These are phyloP conservation scores for Ceriops decandra DNA, from an alignment of 345 rosid species.

Conservation along the genomic window DNA sequence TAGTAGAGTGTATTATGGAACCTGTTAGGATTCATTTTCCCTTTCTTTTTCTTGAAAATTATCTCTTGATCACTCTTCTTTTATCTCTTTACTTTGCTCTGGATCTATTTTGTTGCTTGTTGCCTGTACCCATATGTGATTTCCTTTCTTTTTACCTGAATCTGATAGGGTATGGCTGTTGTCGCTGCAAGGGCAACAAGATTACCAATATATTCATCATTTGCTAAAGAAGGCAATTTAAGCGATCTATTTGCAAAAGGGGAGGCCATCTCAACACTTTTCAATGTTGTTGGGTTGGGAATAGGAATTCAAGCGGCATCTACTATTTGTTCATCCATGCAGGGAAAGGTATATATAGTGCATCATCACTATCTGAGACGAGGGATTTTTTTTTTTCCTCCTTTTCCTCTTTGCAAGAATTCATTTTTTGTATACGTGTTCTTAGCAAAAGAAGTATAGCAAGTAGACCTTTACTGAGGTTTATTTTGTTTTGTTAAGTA, in stretches of 20 bases:
- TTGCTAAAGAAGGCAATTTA: conserved; percentile 98
- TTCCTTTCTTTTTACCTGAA: conserved; percentile 15
- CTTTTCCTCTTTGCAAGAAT: too few species aligned
- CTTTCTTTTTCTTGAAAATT: not conserved
- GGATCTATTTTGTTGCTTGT: not conserved
- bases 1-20: not conserved
- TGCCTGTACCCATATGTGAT: not conserved
- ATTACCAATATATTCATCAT: conserved; percentile 87
- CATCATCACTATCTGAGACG: conserved; percentile 1
- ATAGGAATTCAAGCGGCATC: conserved; percentile 88
- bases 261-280: conserved; percentile 96
- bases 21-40: not conserved
- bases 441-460: not conserved
- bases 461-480: conserved; percentile 2
- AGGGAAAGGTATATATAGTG: conserved; percentile 61
- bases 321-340: conserved; percentile 79
- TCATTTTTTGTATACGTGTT: not conserved
- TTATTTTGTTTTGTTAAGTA: not conserved
- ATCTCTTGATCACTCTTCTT: not conserved
- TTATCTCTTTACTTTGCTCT: not conserved
- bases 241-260: conserved; percentile 96
- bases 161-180: conserved; percentile 85
- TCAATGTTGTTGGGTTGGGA: conserved; percentile 74
- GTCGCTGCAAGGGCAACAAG: conserved; percentile 98
- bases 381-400: too few species aligned